phyloP scores from a whole-genome alignment of 768 basidiomycete species.

The Boletus tylopilopsis region DNA sequence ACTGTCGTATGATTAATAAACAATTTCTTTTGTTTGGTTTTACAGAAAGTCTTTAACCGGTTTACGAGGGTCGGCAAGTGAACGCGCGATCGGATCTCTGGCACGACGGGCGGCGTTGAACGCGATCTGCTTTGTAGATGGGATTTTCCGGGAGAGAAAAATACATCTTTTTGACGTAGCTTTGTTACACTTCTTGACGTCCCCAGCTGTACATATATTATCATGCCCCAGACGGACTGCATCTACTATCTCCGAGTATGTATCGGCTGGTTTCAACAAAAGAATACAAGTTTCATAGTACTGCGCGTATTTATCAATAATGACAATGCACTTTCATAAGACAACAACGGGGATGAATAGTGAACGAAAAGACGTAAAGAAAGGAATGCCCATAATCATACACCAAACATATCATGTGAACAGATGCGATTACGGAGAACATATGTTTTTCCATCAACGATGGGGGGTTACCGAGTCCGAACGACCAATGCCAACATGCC shows the following conservation, averaged over 20 bases:
- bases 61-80: constrained; percentile 23
- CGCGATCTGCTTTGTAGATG: neutral
- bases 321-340: constrained; percentile 2
- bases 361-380: neutral
- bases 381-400: constrained; percentile 20
- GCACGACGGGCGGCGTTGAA: neutral
- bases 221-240: neutral
- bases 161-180: neutral
- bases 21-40: constrained; percentile 3
- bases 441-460: neutral
- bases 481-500: neutral
- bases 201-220: constrained; percentile 4
- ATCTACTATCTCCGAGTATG: neutral
- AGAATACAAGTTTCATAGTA: constrained; percentile 10
- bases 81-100: constrained; percentile 1
- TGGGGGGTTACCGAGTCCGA: too few relatives aligned
- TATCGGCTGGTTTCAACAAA: neutral
- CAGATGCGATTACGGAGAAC: constrained; percentile 5
- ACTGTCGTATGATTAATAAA: constrained; percentile 23
- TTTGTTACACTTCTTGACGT: constrained; percentile 5
- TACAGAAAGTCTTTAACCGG: constrained; percentile 28
- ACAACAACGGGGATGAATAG: neutral
- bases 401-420: constrained; percentile 8
- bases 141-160: neutral
- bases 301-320: constrained; percentile 27